Evolutionary conservation across 2,329 filamentous ascomycete genomes (phyloP).

Genomic region (Penicillium brevicompactum): DNA sequence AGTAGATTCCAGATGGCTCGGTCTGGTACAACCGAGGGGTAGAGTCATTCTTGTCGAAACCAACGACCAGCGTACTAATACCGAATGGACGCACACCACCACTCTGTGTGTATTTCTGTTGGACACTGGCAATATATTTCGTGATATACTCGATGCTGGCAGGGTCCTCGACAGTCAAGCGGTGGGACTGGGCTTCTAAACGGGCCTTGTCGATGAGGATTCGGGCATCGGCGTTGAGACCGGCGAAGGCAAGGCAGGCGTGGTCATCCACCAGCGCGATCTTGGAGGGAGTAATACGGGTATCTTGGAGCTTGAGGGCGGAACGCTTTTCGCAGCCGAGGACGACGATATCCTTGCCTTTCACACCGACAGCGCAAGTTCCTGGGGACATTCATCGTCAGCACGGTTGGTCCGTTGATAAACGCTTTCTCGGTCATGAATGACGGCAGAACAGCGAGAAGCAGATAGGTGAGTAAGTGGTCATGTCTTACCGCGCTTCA

Average conservation of each 20-base stretch:
- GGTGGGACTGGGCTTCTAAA: slow-evolving; percentile 95
- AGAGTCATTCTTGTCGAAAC: slow-evolving; percentile 93
- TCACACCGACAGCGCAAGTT: slow-evolving; percentile 97
- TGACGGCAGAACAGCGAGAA: background rate
- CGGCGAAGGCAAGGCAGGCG: slow-evolving; percentile 95
- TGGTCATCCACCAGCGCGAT: slow-evolving; percentile 95
- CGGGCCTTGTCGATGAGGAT: slow-evolving; percentile 98
- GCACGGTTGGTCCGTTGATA: background rate
- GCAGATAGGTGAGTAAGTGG: slow-evolving; percentile 11
- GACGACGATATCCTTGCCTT: slow-evolving; percentile 91
- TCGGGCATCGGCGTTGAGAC: slow-evolving; percentile 94
- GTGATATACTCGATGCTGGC: slow-evolving; percentile 99
- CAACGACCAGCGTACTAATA: slow-evolving; percentile 95
- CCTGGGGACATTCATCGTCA: slow-evolving; percentile 53
- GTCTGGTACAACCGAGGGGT: slow-evolving; percentile 94
- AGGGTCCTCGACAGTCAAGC: slow-evolving; percentile 94
- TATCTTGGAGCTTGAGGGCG: slow-evolving; percentile 99
- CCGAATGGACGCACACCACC: slow-evolving; percentile 98
- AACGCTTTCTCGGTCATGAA: too few species aligned
- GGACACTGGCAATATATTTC: slow-evolving; percentile 96
- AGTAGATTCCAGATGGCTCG: slow-evolving; percentile 99
- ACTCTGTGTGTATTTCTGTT: slow-evolving; percentile 98
- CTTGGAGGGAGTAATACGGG: slow-evolving; percentile 97
- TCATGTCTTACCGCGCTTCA: slow-evolving; percentile 78
- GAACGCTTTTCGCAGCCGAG: slow-evolving; percentile 98